Evolutionary conservation across 2,329 filamentous ascomycete species (phyloP).

Genomic region (Trichoderma atroviride): DNA sequence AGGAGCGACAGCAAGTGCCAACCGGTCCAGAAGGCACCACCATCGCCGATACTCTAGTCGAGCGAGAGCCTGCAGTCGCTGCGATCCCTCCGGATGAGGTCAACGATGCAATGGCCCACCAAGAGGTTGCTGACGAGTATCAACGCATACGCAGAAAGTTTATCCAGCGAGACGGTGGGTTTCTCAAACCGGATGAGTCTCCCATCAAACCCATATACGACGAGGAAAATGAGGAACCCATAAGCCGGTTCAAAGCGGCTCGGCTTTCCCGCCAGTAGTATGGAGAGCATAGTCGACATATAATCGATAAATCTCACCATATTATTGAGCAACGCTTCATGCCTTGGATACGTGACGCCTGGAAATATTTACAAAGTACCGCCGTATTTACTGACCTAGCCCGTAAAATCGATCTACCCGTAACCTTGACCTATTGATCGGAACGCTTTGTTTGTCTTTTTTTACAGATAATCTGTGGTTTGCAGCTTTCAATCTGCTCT

Average conservation of each 20-base stretch:
- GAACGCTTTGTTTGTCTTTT: conserved; percentile 34
- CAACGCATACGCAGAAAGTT: conserved; percentile 80
- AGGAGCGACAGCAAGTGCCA: conserved; percentile 45
- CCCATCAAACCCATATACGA: conserved; percentile 70
- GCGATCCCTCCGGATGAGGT: conserved; percentile 62
- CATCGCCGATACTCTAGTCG: conserved; percentile 62
- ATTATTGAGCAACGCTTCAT: conserved; percentile 29
- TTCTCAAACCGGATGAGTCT: conserved; percentile 70
- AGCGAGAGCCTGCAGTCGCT: conserved; percentile 48
- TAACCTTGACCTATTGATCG: conserved; percentile 20
- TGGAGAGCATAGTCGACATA: conserved; percentile 32
- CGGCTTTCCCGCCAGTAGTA: conserved; percentile 58
- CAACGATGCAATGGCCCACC: conserved; percentile 68
- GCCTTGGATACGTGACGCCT: conserved; percentile 28
- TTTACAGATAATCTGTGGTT: conserved; percentile 54
- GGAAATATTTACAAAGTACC: neutral
- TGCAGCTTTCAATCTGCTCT: conserved; percentile 58
- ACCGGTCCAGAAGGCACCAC: conserved; percentile 56
- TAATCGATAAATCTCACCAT: conserved; percentile 36
- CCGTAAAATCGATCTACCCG: neutral
- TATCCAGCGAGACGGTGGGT: conserved; percentile 82
- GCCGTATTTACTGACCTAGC: conserved; percentile 5
- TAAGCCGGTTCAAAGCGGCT: conserved; percentile 76
- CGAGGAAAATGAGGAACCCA: conserved; percentile 62
- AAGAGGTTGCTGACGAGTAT: conserved; percentile 81